Percentiles rank a stretch among this genome's conserved stretches.
phyloP scores from a whole-genome alignment of 345 rosid genomes.

The Hibiscus trionum region DNA sequence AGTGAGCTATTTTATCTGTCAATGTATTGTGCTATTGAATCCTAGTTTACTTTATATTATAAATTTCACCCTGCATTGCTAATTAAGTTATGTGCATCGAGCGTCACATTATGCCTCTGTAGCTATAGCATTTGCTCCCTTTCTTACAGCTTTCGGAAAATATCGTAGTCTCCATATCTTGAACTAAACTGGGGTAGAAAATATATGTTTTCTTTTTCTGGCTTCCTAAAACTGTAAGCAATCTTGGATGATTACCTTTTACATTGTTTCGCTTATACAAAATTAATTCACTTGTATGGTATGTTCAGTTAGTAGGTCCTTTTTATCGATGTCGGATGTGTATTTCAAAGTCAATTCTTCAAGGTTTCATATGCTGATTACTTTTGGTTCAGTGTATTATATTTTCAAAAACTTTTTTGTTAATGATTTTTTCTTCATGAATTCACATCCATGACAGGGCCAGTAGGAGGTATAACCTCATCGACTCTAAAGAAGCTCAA shows the following conservation, averaged over 20 bases:
- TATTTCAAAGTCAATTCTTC: neutral
- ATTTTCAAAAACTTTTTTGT: neutral
- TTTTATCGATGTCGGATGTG: neutral
- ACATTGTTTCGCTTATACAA: no score
- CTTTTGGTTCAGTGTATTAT: neutral
- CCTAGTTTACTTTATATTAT: neutral
- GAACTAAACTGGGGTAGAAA: neutral
- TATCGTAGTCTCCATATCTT: neutral
- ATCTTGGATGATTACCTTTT: no score
- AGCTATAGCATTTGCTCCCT: neutral
- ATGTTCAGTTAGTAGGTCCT: neutral
- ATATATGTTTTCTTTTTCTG: neutral
- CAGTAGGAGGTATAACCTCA: constrained; percentile 65
- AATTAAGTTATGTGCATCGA: neutral
- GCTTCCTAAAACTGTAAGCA: neutral
- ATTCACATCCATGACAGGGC: constrained; percentile 44
- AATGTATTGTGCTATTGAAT: neutral
- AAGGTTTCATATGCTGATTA: neutral
- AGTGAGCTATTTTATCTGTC: neutral
- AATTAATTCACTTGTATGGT: no score
- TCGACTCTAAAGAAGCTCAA: constrained; percentile 67
- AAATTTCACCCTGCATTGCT: neutral
- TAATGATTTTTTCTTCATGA: neutral
- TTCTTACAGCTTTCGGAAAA: neutral
- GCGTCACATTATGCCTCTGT: neutral